phyloP scores from a whole-genome alignment of 345 rosid genomes.

The Cardiospermum halicacabum region DNA sequence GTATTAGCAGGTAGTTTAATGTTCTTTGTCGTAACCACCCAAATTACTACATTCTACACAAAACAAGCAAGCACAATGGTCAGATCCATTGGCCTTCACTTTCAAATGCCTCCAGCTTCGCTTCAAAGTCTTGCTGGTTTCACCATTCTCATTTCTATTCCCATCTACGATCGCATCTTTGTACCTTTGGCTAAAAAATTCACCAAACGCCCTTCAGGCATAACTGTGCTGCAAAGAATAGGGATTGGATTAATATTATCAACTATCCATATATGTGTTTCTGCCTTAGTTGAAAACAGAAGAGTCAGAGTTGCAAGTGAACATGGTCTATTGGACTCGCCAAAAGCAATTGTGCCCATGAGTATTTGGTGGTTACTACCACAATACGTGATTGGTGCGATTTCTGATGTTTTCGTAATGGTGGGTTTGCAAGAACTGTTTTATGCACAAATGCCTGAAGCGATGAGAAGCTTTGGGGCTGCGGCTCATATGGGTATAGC shows the following conservation, averaged over 20 bases:
- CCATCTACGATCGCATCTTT: conserved; percentile 57
- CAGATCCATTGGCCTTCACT: conserved; percentile 52
- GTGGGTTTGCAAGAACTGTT: conserved; percentile 87
- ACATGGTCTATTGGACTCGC: conserved; percentile 48
- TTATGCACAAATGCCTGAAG: conserved; percentile 83
- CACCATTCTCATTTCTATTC: conserved; percentile 58
- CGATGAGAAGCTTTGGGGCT: conserved; percentile 84
- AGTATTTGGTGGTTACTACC: conserved; percentile 84
- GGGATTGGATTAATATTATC: conserved; percentile 71
- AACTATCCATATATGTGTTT: conserved; percentile 45
- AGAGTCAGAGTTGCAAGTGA: conserved; percentile 51
- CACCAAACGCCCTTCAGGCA: conserved; percentile 64
- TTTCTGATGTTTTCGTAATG: conserved; percentile 60
- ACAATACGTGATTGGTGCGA: conserved; percentile 55
- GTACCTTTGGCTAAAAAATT: conserved; percentile 55
- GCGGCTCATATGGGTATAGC: conserved; percentile 56
- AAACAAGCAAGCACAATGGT: conserved; percentile 80
- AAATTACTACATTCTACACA: conserved; percentile 77
- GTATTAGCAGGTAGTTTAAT: too few relatives aligned
- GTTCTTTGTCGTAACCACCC: too few relatives aligned
- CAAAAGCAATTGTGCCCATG: conserved; percentile 59
- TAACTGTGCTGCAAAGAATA: conserved; percentile 75
- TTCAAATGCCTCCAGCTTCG: conserved; percentile 71
- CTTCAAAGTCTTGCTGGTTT: conserved; percentile 65
- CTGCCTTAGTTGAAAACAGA: conserved; percentile 59